phyloP scores from a whole-genome alignment of 768 basidiomycete genomes.

The Termitomyces sp. region DNA sequence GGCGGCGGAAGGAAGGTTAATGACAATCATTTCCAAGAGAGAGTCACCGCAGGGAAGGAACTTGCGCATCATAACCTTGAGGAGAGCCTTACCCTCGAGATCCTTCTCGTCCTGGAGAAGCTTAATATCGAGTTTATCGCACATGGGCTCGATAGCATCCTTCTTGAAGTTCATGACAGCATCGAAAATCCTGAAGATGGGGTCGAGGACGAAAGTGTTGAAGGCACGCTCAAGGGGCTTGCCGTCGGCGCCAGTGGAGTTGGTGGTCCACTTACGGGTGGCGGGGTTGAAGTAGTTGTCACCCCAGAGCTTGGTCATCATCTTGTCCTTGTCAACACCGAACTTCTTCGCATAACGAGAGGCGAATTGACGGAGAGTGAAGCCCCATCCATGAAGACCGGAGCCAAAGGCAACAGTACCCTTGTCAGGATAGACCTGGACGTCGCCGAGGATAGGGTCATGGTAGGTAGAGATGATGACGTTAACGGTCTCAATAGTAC shows the following conservation, averaged over 20 bases:
- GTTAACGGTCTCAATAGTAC: conserved; percentile 96
- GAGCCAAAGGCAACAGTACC: conserved; percentile 99
- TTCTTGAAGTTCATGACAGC: conserved; percentile 99
- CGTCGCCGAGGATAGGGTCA: conserved; percentile 90
- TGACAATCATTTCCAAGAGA: conserved; percentile 99
- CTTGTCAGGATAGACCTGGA: conserved; percentile 96
- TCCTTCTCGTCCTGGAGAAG: conserved; percentile 86
- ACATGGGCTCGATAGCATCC: conserved; percentile 75
- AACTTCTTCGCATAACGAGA: conserved; percentile 94
- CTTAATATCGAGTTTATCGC: conserved; percentile 94
- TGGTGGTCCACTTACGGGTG: conserved; percentile 94
- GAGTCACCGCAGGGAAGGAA: conserved; percentile 98
- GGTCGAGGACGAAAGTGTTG: conserved; percentile 97
- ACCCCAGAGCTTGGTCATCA: conserved; percentile 97
- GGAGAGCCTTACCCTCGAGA: conserved; percentile 89
- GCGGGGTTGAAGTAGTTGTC: conserved; percentile 99
- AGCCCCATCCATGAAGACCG: conserved; percentile 99
- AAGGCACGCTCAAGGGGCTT: conserved; percentile 95
- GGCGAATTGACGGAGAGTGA: conserved; percentile 98
- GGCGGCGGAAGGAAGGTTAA: conserved; percentile 94
- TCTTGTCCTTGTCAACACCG: conserved; percentile 97
- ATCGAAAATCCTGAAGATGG: conserved; percentile 97
- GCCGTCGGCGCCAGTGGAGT: conserved; percentile 68
- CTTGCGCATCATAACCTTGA: conserved; percentile 98
- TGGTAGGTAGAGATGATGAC: conserved; percentile 97